Conservation (phyloP, 2,329 filamentous ascomycete genomes). For the Alternaria dauci region DNA sequence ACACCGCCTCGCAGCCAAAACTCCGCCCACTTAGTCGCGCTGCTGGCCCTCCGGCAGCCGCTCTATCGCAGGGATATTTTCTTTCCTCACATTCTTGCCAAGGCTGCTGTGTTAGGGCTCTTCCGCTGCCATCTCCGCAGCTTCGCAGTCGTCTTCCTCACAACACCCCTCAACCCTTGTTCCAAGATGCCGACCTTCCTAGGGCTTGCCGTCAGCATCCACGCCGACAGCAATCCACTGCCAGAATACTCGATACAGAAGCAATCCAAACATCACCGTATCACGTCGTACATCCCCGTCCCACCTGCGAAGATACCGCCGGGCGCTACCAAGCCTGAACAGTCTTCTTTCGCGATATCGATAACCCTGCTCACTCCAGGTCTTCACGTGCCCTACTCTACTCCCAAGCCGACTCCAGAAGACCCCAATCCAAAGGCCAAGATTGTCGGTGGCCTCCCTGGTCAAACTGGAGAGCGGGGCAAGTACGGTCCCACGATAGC, state of each 20-base stretch:
- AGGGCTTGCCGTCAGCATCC: constrained; percentile 97
- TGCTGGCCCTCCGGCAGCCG: constrained; percentile 15
- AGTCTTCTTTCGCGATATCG: constrained; percentile 96
- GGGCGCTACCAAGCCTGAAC: constrained; percentile 78
- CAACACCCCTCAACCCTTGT: constrained; percentile 8
- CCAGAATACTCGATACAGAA: constrained; percentile 95
- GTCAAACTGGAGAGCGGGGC: constrained; percentile 59
- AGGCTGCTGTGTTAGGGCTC: constrained; percentile 23
- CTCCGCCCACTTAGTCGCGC: constrained; percentile 23
- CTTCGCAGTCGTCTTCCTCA: constrained; percentile 13
- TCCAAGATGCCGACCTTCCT: constrained; percentile 88
- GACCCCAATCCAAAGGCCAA: constrained; percentile 85
- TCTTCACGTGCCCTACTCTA: constrained; percentile 90
- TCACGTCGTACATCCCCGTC: constrained; percentile 97
- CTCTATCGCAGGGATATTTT: constrained; percentile 20
- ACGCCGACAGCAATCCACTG: constrained; percentile 80
- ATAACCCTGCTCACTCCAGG: constrained; percentile 93
- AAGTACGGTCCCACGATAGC: constrained; percentile 68
- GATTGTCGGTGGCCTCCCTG: constrained; percentile 76
- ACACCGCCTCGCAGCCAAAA: constrained; percentile 18
- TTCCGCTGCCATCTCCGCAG: constrained; percentile 21
- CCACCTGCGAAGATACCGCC: constrained; percentile 80
- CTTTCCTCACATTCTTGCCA: constrained; percentile 25
- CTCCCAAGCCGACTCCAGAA: constrained; percentile 77
- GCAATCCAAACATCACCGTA: constrained; percentile 87